These are phyloP conservation scores for Linaria vulgaris DNA, from an alignment of 257 asterid species.

Conservation along the genomic window DNA sequence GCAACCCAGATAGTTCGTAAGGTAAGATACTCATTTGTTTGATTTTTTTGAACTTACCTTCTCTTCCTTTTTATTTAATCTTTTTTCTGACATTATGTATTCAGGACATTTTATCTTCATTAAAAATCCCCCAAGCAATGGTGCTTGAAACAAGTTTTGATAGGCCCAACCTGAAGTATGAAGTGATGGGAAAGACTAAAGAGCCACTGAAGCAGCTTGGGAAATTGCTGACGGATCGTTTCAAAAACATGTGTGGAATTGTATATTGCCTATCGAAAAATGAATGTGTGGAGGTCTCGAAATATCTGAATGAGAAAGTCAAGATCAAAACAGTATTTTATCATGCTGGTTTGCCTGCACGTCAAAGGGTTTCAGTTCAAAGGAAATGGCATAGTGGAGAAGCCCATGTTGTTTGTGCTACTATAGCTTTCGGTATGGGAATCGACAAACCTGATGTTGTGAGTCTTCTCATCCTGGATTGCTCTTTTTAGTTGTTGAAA, in stretches of 20 bases:
- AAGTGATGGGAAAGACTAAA: constrained; percentile 72
- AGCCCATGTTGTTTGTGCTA: constrained; percentile 88
- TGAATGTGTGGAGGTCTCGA: constrained; percentile 85
- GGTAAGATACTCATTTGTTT: constrained; percentile 46
- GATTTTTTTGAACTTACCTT: background rate
- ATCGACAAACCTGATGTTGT: constrained; percentile 99
- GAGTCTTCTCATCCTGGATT: constrained; percentile 38
- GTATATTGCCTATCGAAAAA: constrained; percentile 95
- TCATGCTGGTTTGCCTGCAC: constrained; percentile 94
- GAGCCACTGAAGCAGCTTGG: constrained; percentile 95
- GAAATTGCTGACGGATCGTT: constrained; percentile 57
- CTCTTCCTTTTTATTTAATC: constrained; percentile 19
- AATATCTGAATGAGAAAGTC: constrained; percentile 68
- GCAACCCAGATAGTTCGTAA: constrained; percentile 84
- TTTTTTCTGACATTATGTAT: constrained; percentile 23
- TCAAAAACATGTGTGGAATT: constrained; percentile 74
- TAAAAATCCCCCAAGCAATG: constrained; percentile 77
- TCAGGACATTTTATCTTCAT: constrained; percentile 77
- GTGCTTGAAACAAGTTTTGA: constrained; percentile 91
- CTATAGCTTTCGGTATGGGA: constrained; percentile 99
- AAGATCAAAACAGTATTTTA: constrained; percentile 78
- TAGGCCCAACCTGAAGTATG: constrained; percentile 89
- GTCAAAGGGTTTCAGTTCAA: constrained; percentile 83
- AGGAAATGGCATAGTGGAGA: constrained; percentile 90
- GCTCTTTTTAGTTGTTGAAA: too few relatives aligned